Evolutionary conservation across 2,329 filamentous ascomycete species (phyloP).

Genomic region (Trichothecium roseum): DNA sequence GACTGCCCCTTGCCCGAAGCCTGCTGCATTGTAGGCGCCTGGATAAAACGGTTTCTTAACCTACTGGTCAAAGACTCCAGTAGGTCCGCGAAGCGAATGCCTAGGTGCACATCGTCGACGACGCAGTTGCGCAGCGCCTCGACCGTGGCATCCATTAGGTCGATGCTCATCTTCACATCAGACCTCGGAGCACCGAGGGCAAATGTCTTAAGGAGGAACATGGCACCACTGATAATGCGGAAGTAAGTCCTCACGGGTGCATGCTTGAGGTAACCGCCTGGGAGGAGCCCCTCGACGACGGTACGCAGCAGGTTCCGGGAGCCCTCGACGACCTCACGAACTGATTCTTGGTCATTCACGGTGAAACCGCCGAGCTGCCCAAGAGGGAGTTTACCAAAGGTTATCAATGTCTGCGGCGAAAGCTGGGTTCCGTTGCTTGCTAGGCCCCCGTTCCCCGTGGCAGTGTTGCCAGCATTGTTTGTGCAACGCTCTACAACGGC

Average conservation of each 20-base stretch:
- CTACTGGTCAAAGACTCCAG: constrained; percentile 69
- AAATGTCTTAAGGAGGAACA: constrained; percentile 79
- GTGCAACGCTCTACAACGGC: constrained; percentile 91
- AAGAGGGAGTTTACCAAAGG: constrained; percentile 53
- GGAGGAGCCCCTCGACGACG: constrained; percentile 66
- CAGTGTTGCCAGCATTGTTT: constrained; percentile 49
- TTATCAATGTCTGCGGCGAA: constrained; percentile 55
- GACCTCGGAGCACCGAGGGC: constrained; percentile 69
- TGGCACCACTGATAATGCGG: constrained; percentile 74
- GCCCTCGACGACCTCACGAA: constrained; percentile 67
- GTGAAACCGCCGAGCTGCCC: constrained; percentile 55
- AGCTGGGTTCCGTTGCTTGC: constrained; percentile 16
- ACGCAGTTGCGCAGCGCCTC: constrained; percentile 66
- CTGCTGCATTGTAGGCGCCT: constrained; percentile 39
- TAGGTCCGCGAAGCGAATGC: constrained; percentile 74
- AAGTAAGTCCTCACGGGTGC: constrained; percentile 79
- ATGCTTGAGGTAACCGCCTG: constrained; percentile 68
- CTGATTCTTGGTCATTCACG: constrained; percentile 59
- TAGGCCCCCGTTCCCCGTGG: neutral
- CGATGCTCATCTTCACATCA: constrained; percentile 66
- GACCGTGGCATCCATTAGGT: constrained; percentile 65
- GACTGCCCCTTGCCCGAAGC: constrained; percentile 29
- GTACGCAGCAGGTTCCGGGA: constrained; percentile 66
- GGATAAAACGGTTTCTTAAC: constrained; percentile 65
- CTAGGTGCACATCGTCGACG: constrained; percentile 76